These are phyloP conservation scores for Peronosclerospora sorghi DNA, from an alignment of 352 stramenopile species.

Conservation along the genomic window DNA sequence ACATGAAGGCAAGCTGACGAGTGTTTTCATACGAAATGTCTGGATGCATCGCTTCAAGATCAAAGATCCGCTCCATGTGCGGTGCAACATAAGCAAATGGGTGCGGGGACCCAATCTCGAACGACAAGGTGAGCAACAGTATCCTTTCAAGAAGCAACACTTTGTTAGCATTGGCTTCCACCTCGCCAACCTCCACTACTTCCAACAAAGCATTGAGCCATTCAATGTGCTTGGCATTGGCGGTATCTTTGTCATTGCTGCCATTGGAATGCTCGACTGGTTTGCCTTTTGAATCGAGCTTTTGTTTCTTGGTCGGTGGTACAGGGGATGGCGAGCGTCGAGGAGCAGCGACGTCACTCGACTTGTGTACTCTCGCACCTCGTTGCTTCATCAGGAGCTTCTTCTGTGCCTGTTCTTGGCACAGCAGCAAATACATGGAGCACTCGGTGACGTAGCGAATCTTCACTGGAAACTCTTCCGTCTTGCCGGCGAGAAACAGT, in stretches of 20 bases:
- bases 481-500: slow-evolving; percentile 69
- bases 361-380: slow-evolving; percentile 9
- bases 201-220: slow-evolving; percentile 52
- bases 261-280: slow-evolving; percentile 32
- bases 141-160: slow-evolving; percentile 65
- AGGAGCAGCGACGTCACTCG: not conserved
- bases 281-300: slow-evolving; percentile 23
- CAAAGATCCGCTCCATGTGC: slow-evolving; percentile 43
- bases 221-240: slow-evolving; percentile 53
- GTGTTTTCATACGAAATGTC: slow-evolving; percentile 34
- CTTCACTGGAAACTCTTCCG: slow-evolving; percentile 71
- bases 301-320: slow-evolving; percentile 16
- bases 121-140: slow-evolving; percentile 61
- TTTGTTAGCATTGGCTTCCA: slow-evolving; percentile 47
- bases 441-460: slow-evolving; percentile 67
- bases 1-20: slow-evolving; percentile 37
- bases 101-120: slow-evolving; percentile 57
- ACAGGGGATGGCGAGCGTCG: slow-evolving; percentile 11
- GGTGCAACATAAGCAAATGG: slow-evolving; percentile 50
- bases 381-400: slow-evolving; percentile 19
- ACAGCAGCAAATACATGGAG: slow-evolving; percentile 51
- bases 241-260: slow-evolving; percentile 40
- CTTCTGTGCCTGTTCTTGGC: slow-evolving; percentile 25
- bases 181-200: slow-evolving; percentile 47
- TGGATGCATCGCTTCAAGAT: slow-evolving; percentile 45